These are phyloP conservation scores for Aechmea fasciata DNA, from an alignment of 176 grass and related monocot genomes.

Conservation along the genomic window DNA sequence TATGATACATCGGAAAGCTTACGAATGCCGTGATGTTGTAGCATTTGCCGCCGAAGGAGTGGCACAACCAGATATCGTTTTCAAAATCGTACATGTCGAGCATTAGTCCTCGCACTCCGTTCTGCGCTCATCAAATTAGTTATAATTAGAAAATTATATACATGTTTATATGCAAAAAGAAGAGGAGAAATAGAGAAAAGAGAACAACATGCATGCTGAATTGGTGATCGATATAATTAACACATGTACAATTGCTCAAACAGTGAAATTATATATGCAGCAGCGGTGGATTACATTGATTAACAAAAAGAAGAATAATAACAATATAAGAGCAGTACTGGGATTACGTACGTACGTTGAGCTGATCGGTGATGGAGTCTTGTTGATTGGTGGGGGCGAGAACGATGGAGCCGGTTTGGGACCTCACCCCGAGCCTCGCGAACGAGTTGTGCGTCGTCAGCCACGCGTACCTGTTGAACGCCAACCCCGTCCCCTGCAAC, in stretches of 20 bases:
- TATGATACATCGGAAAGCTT: slow-evolving; percentile 9
- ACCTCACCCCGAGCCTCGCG: slow-evolving; percentile 51
- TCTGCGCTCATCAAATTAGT: slow-evolving; percentile 27
- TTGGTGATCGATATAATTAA: not conserved
- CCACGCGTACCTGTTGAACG: slow-evolving; percentile 93
- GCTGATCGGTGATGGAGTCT: slow-evolving; percentile 73
- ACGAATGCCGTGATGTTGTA: slow-evolving; percentile 93
- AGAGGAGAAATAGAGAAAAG: not conserved
- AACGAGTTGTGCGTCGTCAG: slow-evolving; percentile 98
- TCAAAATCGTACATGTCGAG: slow-evolving; percentile 96
- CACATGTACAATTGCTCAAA: too few species aligned
- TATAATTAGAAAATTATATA: not conserved
- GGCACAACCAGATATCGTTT: slow-evolving; percentile 76
- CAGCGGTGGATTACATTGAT: too few species aligned
- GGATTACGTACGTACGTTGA: slow-evolving; percentile 36
- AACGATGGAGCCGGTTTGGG: slow-evolving; percentile 38
- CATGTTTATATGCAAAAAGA: not conserved
- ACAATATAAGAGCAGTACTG: not conserved
- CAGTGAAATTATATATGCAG: too few species aligned
- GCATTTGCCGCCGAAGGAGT: slow-evolving; percentile 73
- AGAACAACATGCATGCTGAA: not conserved
- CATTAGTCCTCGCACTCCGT: slow-evolving; percentile 84
- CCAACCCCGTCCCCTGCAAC: slow-evolving; percentile 40
- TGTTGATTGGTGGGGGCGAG: slow-evolving; percentile 66
- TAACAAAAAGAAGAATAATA: too few species aligned